phyloP scores from a whole-genome alignment of 345 rosid species.

The Hibiscus mutabilis region DNA sequence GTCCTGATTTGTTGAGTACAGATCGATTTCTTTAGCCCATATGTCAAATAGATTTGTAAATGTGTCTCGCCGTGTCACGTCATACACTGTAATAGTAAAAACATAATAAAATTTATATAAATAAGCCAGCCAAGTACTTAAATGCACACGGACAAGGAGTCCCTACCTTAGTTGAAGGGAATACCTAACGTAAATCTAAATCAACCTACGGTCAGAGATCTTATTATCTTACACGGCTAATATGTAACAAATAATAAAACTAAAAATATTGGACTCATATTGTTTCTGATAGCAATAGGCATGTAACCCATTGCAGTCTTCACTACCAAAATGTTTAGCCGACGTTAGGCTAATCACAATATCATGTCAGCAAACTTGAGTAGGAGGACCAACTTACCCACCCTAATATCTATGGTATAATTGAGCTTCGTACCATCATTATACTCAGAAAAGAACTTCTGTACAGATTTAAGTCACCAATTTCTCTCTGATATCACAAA shows the following conservation, averaged over 20 bases:
- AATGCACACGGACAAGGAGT: background rate
- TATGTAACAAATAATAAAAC: too few relatives aligned
- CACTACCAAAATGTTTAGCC: background rate
- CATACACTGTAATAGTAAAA: slow-evolving; percentile 51
- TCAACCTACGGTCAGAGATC: background rate
- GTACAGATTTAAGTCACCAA: too few relatives aligned
- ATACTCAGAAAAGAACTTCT: too few relatives aligned
- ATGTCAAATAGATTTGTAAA: slow-evolving; percentile 81
- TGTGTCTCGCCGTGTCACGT: slow-evolving; percentile 83
- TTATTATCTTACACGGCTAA: background rate
- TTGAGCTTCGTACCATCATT: too few relatives aligned
- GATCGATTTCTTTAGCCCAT: slow-evolving; percentile 95
- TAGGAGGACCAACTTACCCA: background rate
- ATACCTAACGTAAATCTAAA: background rate
- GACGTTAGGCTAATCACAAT: background rate
- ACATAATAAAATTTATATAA: background rate
- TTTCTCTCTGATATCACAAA: background rate
- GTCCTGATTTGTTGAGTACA: slow-evolving; percentile 68
- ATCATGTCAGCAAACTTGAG: background rate
- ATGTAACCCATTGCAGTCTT: background rate
- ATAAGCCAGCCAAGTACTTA: background rate
- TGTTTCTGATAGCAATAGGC: background rate
- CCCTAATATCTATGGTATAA: background rate
- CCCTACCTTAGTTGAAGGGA: background rate
- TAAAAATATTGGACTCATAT: background rate